Base-by-base conservation (phyloP, 768 basidiomycete species). In the Kwoniella sp. region DNA sequence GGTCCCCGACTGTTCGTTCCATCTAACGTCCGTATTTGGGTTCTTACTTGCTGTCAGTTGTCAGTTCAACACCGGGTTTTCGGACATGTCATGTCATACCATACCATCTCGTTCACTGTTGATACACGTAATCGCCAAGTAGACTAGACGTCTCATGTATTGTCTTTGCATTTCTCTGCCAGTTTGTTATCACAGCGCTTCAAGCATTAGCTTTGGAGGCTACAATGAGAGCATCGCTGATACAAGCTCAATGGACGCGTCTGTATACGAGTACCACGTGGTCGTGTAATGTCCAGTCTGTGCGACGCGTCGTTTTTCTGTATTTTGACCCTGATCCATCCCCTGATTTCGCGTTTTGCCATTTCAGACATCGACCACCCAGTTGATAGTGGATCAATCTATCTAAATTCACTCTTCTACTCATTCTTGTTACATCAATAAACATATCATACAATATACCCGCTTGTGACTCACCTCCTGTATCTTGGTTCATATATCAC, bases 271-370 rank as follows among this genome's bases (percentile, higher is more conserved):
- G n/a, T 33, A 19, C 40, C 40, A 44, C 40, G 40, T 44, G 40
- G 40, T 44, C 8, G 7, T 44, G 40, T 44, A 44, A 44, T 44
- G 40, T 44, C 40, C 40, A 44, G 33, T 30, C 36, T 17, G 40
- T 26, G 55, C 55, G 55, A 55, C 55, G 55, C 55, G 55, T 33
- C 15, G 40, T 44, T 44, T 44, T 44, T 19, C 8, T 19, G 40
- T n/a, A 19, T 6, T 46, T 58, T 40, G 21, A 21, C 56, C 56
- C 56, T 58, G 56, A 58, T 44, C n/a, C 40, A 44, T 9, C 40
- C 40, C 56, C 56, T 48, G 46, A 58, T 58, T 58, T 58, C 44
- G 56, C 56, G 56, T 58, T 58, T 58, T 60, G 58, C 58, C 58
- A 60, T 60, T 33, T 58, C 25, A 22, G n/a, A 27, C 47, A 6